Percentiles rank a stretch among this genome's conserved stretches.
Conservation (phyloP, 768 basidiomycete species). For the Stropharia rugosoannulata region DNA sequence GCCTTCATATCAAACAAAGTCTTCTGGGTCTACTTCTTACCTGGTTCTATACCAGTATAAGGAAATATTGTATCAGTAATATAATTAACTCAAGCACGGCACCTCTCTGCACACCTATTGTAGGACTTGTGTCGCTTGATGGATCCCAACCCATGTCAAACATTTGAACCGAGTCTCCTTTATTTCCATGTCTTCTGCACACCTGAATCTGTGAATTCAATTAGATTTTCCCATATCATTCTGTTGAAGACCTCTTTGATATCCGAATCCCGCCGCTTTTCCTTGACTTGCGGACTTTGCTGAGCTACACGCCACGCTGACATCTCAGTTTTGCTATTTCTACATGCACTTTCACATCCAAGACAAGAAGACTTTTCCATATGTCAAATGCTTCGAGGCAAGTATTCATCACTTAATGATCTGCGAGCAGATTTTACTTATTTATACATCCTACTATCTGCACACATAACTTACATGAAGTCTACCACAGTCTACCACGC, state of each 20-base stretch:
- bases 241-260: background rate
- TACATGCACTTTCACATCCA: background rate
- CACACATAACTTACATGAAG: no score
- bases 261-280: slow-evolving; percentile 4
- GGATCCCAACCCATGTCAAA: slow-evolving; percentile 1
- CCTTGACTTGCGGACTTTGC: background rate
- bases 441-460: no score
- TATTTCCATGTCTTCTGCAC: background rate
- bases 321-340: background rate
- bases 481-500: no score
- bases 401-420: no score
- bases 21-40: no score
- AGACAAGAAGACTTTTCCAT: background rate
- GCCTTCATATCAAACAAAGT: background rate
- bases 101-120: background rate
- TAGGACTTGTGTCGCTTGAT: background rate
- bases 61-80: no score
- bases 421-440: no score
- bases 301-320: background rate
- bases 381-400: no score
- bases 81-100: background rate
- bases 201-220: background rate
- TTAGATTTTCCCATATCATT: background rate
- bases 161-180: background rate
- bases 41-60: no score